phyloP scores from a whole-genome alignment of 495 filamentous ascomycete genomes.

The Hypoxylon intermedium region DNA sequence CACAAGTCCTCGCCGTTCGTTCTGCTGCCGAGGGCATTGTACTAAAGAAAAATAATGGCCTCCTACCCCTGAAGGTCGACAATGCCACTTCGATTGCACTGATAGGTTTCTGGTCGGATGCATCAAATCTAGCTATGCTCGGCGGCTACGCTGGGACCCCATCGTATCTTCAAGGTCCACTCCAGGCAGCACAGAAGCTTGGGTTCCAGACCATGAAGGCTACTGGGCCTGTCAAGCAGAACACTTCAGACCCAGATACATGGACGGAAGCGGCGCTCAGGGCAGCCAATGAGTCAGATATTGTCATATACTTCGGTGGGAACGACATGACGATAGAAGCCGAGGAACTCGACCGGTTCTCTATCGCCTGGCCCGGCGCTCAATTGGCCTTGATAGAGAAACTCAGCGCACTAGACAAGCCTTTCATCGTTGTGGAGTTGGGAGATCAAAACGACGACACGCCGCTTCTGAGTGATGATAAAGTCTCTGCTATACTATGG shows the following conservation, averaged over 20 bases:
- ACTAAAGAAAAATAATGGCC: constrained; percentile 51
- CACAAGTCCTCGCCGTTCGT: constrained; percentile 42
- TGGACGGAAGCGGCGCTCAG: constrained; percentile 40
- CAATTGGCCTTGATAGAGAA: constrained; percentile 49
- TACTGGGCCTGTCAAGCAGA: constrained; percentile 39
- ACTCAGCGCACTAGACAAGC: constrained; percentile 47
- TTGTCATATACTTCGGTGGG: constrained; percentile 54
- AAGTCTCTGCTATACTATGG: constrained; percentile 62
- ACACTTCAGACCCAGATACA: constrained; percentile 18
- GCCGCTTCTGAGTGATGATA: constrained; percentile 53
- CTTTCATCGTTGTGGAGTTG: constrained; percentile 47
- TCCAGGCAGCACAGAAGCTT: constrained; percentile 44
- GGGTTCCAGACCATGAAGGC: constrained; percentile 38
- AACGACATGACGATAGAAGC: constrained; percentile 47
- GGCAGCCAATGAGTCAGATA: constrained; percentile 47
- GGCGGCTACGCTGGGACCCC: constrained; percentile 53
- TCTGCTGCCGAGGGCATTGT: constrained; percentile 46
- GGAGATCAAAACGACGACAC: constrained; percentile 66
- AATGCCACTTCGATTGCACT: constrained; percentile 44
- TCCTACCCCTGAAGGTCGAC: constrained; percentile 41
- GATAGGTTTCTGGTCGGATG: constrained; percentile 52
- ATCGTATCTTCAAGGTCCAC: constrained; percentile 45
- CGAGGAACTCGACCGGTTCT: constrained; percentile 49
- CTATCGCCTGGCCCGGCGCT: constrained; percentile 50
- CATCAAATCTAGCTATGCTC: constrained; percentile 40